Evolutionary conservation across 352 stramenopile species (phyloP).

Genomic region (Phytophthora pluvialis): DNA sequence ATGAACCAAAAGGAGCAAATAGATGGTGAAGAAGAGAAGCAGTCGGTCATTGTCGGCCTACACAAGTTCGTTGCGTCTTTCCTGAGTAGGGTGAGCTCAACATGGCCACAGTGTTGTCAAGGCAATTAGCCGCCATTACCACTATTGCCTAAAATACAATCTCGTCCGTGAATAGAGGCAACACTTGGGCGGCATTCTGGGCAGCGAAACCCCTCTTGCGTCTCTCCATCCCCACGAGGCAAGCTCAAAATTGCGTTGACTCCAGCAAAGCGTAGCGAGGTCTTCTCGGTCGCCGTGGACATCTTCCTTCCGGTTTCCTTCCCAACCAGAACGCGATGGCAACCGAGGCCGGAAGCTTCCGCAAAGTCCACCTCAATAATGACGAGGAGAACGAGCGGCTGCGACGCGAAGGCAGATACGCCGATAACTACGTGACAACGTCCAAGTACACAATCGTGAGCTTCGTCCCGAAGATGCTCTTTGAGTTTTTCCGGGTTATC

Average conservation of each 20-base stretch:
- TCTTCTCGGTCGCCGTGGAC: neutral
- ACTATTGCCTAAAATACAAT: slow-evolving; percentile 14
- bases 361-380: slow-evolving; percentile 62
- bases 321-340: slow-evolving; percentile 16
- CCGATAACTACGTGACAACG: slow-evolving; percentile 83
- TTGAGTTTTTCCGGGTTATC: slow-evolving; percentile 95
- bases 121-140: too few relatives aligned
- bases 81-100: neutral
- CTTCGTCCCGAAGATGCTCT: slow-evolving; percentile 94
- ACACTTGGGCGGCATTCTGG: neutral
- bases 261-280: slow-evolving; percentile 1
- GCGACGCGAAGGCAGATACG: slow-evolving; percentile 47
- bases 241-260: slow-evolving; percentile 3
- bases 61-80: neutral
- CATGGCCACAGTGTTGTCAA: neutral
- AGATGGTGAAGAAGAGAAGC: too few relatives aligned
- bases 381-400: slow-evolving; percentile 68
- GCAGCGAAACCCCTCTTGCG: slow-evolving; percentile 22
- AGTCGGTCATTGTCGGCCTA: too few relatives aligned
- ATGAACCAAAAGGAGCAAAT: too few relatives aligned
- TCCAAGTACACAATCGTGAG: slow-evolving; percentile 95
- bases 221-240: slow-evolving; percentile 14
- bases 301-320: neutral
- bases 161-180: slow-evolving; percentile 3
- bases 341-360: slow-evolving; percentile 41